Evolutionary conservation across 2,329 filamentous ascomycete genomes (phyloP), one percentile per base, ranked within the genome.

Genomic region (Neofusicoccum laricinum): DNA sequence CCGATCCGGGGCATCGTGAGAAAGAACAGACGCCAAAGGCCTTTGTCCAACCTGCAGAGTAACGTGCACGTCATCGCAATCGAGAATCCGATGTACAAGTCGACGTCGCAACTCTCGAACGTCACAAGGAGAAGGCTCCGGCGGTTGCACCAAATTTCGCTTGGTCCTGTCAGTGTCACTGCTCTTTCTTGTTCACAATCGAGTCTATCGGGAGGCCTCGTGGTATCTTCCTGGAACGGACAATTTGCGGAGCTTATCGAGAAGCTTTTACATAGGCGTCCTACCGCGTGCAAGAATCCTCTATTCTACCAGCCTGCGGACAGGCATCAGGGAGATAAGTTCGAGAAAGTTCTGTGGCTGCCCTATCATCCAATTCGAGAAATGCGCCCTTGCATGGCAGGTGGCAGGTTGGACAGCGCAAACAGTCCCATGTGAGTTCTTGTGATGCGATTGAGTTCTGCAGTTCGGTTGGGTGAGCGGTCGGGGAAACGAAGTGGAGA

Each of bases 61-160:
- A 17, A 43, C 15, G 53, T 43, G 53, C 38, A 43, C 36, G 51
- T 57, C 51, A 58, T 10, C 17, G 38, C 19, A 15, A 30, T 11
- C 36, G 40, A 43, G 15, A 32, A 19, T 11, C 6, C 10, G 32
- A 15, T 8, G 49, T 36, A 51, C 49, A 58, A 14, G 4, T 43
- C 2, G 6, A 25, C 36, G 36, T 19, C 51, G 40, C 4, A 41
- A n/a, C 7, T 25, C 14, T 51, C 30, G 15, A 12, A 14, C 19
- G 36, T 55, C 51, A 41, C 17, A 19, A 30, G 36, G 51, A 14
- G 34, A 38, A 53, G 36, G 34, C 25, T 14, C 40, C 10, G 17
- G 53, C 15, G 1, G 53, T 58, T 58, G 53, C 38, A 58, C 53
- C 51, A 55, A 48, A 55, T 55, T 19, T 55, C 51, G 51, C 51